These are phyloP conservation scores for Zea luxurians DNA, from an alignment of 176 grass and related monocot species.

Conservation along the genomic window DNA sequence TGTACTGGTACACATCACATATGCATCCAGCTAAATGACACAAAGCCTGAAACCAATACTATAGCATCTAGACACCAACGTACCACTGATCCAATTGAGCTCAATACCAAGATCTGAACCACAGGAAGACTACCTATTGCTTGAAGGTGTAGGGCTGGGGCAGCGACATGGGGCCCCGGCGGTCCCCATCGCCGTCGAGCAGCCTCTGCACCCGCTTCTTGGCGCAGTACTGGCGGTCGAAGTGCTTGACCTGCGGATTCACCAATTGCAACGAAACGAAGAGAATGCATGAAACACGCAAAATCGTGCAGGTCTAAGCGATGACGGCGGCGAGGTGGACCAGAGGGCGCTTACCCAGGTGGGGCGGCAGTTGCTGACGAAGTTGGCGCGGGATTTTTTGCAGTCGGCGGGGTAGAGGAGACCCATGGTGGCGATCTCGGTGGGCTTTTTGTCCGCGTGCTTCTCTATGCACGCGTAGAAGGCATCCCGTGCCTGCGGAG, in stretches of 20 bases:
- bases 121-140: conserved; percentile 38
- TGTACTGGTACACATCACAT: conserved; percentile 28
- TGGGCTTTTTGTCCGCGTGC: conserved; percentile 72
- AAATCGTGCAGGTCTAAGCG: not conserved
- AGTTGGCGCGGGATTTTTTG: conserved; percentile 73
- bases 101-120: conserved; percentile 27
- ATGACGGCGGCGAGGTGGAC: not conserved
- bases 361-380: conserved; percentile 67
- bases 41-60: conserved; percentile 9
- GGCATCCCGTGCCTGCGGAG: conserved; percentile 64
- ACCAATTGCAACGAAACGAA: not conserved
- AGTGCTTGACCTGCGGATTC: conserved; percentile 76
- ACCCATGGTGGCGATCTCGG: conserved; percentile 82
- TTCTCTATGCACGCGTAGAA: conserved; percentile 94
- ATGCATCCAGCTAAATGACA: conserved; percentile 22
- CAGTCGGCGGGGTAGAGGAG: conserved; percentile 76
- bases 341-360: conserved; percentile 56
- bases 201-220: conserved; percentile 82
- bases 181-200: conserved; percentile 64
- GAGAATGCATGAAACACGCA: not conserved
- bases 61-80: not conserved
- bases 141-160: conserved; percentile 94
- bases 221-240: conserved; percentile 81
- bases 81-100: conserved; percentile 9
- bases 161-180: conserved; percentile 66